These are phyloP conservation scores for Phytophthora cryptogea DNA, from an alignment of 352 stramenopile genomes.

Conservation along the genomic window DNA sequence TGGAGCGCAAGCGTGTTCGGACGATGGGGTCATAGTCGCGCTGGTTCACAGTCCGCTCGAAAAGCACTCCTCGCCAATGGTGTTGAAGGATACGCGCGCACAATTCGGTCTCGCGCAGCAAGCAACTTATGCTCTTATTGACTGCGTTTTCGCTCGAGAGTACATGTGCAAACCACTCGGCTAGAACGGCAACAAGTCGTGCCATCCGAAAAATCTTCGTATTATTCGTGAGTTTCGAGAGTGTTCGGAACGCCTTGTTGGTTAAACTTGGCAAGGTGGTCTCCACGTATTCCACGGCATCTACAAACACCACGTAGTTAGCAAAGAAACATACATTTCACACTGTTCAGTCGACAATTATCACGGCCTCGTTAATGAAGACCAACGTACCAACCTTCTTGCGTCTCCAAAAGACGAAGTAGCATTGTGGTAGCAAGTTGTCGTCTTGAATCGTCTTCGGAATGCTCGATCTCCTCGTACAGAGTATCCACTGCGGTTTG, in stretches of 20 bases:
- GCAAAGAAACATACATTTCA: not conserved
- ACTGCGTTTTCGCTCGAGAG: constrained; percentile 69
- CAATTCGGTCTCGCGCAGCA: constrained; percentile 67
- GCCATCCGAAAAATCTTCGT: constrained; percentile 59
- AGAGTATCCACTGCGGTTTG: constrained; percentile 64
- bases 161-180: constrained; percentile 63
- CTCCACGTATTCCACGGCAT: constrained; percentile 66
- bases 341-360: not conserved
- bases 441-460: constrained; percentile 42
- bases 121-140: constrained; percentile 49
- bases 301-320: constrained; percentile 23
- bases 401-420: constrained; percentile 61
- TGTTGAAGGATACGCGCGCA: constrained; percentile 80
- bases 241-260: constrained; percentile 74
- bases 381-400: constrained; percentile 53
- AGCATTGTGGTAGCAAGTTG: constrained; percentile 75
- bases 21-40: constrained; percentile 58
- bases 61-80: constrained; percentile 66
- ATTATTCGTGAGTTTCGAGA: constrained; percentile 61
- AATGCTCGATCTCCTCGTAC: constrained; percentile 68
- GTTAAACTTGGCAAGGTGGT: constrained; percentile 68
- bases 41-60: constrained; percentile 51
- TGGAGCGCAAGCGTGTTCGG: constrained; percentile 59
- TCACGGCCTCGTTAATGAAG: not conserved
- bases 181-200: constrained; percentile 54